Base-by-base conservation (phyloP, 2,329 filamentous ascomycete species). In the Alternaria ethzedia region DNA sequence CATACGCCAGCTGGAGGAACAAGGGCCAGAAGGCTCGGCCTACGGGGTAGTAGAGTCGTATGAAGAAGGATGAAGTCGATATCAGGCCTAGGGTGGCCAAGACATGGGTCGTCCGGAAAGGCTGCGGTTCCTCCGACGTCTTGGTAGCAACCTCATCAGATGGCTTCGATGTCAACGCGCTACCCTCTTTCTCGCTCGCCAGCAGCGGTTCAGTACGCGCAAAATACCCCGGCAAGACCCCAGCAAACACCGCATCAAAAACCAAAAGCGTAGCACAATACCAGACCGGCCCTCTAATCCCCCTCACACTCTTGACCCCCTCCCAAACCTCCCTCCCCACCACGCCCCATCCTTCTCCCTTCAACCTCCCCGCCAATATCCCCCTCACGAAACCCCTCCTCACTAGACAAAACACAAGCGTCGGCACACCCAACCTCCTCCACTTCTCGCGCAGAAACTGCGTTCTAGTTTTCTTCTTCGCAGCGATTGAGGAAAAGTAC, bases 361-460 rank as follows among this genome's bases (percentile, higher is more conserved):
- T 43, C 21, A 51, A n/a, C 21, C 51, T 57, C 45, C 23, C 28
- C 5, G 44, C 60, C 28, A 65, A 49, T 21, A 63, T 50, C 13
- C 59, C 44, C 30, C 44, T 47, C 9, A 55, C 21, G 23, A 66
- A 9, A 1, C 57, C 57, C 25, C 41, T 23, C 6, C 17, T 59
- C 15, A 68, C 26, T 8, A 69, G 3, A 45, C 61, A 65, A 46
- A 64, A 68, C 6, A 68, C 21, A 5, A 68, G 6, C 4, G 60
- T 64, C 28, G 69, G 70, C 2, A 71, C 51, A n/a, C 66, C 69
- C n/a, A 73, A 32, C 13, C 68, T 58, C 52, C 57, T 70, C 54
- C 54, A 57, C 36, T 72, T 73, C 15, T 67, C 68, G 10, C 36
- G 25, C 17, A 67, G 15, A 30, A 68, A 70, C 2, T 21, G 36